phyloP scores from a whole-genome alignment of 1,284 basidiomycete species.

The Malassezia caprae region DNA sequence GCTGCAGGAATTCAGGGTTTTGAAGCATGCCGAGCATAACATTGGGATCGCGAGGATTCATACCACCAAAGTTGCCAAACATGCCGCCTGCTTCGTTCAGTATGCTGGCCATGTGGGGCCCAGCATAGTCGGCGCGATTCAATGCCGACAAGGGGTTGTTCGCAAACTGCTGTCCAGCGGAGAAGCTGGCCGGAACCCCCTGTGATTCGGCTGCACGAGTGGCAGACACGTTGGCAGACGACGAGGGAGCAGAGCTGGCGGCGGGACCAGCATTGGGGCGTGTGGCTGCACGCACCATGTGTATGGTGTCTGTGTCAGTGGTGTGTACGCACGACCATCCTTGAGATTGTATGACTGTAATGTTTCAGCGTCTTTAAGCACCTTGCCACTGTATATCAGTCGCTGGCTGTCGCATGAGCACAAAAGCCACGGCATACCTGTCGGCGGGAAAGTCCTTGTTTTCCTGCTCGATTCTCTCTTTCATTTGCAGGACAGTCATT shows the following conservation, averaged over 20 bases:
- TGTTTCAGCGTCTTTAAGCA: conserved; percentile 40
- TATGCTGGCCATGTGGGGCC: conserved; percentile 42
- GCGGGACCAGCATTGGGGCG: conserved; percentile 22
- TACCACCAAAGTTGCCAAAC: conserved; percentile 33
- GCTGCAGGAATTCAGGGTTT: conserved; percentile 36
- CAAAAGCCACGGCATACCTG: conserved; percentile 11
- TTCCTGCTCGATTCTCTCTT: conserved; percentile 34
- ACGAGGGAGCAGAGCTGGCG: conserved; percentile 19
- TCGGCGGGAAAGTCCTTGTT: conserved; percentile 41
- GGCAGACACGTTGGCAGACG: conserved; percentile 4
- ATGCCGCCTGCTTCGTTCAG: conserved; percentile 35
- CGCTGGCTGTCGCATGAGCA: conserved; percentile 21
- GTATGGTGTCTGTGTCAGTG: conserved; percentile 28
- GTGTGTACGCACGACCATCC: conserved; percentile 21
- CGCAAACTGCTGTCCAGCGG: conserved; percentile 41
- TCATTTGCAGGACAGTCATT: conserved; percentile 36
- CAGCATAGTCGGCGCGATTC: conserved; percentile 42
- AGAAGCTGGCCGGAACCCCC: conserved; percentile 40
- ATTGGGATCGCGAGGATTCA: conserved; percentile 44
- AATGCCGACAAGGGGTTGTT: conserved; percentile 42
- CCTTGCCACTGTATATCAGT: conserved; percentile 45
- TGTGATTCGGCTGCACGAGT: conserved; percentile 28
- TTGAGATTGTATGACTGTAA: conserved; percentile 41
- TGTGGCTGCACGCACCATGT: conserved; percentile 41
- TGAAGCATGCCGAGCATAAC: conserved; percentile 44